A percentile compares a stretch with the other conserved stretches of the same genome.
phyloP scores from a whole-genome alignment of 2,329 filamentous ascomycete species.

The Apiospora kogelbergensis region DNA sequence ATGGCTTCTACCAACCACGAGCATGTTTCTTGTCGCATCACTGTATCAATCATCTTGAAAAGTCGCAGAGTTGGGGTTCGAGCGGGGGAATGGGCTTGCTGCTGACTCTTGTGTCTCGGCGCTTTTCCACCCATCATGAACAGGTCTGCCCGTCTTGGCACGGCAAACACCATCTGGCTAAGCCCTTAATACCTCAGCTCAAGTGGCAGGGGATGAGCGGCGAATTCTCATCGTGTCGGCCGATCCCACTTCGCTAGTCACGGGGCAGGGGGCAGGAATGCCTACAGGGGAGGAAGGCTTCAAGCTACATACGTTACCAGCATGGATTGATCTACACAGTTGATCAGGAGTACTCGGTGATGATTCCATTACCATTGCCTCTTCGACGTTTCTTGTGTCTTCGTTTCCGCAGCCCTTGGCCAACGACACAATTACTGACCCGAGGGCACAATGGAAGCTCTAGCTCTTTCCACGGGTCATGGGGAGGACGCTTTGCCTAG shows the following conservation, averaged over 20 bases:
- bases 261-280: not conserved
- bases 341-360: not conserved
- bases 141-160: not conserved
- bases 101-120: slow-evolving; percentile 1
- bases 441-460: not conserved
- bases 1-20: not conserved
- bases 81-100: not conserved
- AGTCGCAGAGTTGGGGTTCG: not conserved
- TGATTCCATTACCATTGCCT: not conserved
- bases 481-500: not conserved
- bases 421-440: not conserved
- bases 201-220: not conserved
- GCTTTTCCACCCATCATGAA: not conserved
- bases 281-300: not conserved
- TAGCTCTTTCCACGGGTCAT: not conserved
- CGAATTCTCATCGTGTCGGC: not conserved
- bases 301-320: not conserved
- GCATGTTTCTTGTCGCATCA: not conserved
- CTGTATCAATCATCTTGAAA: not conserved
- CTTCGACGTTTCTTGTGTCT: not conserved
- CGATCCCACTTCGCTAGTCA: not conserved
- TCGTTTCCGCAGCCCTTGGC: not conserved
- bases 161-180: not conserved
- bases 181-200: not conserved
- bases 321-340: not conserved